Evolutionary conservation across 2,329 filamentous ascomycete species (phyloP).

Genomic region (Pyrenophora teres): DNA sequence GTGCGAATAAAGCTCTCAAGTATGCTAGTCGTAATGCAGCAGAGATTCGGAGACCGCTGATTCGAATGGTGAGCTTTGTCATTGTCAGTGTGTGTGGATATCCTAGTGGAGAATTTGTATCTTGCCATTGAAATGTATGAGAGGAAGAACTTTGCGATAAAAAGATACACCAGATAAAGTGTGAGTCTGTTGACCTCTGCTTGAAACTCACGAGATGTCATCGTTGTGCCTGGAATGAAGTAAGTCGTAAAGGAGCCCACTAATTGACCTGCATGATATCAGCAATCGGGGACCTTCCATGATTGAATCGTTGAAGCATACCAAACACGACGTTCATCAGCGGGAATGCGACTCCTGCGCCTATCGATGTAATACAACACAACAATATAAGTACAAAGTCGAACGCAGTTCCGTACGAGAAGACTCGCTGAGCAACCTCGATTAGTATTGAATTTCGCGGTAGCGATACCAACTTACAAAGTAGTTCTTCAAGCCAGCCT

Average conservation of each 20-base stretch:
- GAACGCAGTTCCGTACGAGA: slow-evolving; percentile 39
- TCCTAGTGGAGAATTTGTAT: neutral
- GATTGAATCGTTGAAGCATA: slow-evolving; percentile 14
- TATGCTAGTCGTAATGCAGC: slow-evolving; percentile 57
- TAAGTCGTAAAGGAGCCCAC: slow-evolving; percentile 64
- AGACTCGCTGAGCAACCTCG: slow-evolving; percentile 35
- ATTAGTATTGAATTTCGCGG: neutral
- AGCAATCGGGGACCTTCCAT: slow-evolving; percentile 37
- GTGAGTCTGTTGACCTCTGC: slow-evolving; percentile 50
- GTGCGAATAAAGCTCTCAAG: slow-evolving; percentile 55
- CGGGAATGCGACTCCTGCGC: slow-evolving; percentile 50
- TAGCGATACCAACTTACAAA: slow-evolving; percentile 29
- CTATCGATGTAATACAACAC: slow-evolving; percentile 40
- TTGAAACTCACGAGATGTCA: slow-evolving; percentile 56
- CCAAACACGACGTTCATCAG: slow-evolving; percentile 66
- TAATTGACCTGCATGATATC: slow-evolving; percentile 33
- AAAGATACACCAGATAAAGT: slow-evolving; percentile 42
- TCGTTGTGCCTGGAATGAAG: slow-evolving; percentile 51
- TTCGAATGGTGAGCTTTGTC: slow-evolving; percentile 53
- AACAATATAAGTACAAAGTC: slow-evolving; percentile 37
- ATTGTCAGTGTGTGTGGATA: neutral
- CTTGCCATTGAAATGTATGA: slow-evolving; percentile 43
- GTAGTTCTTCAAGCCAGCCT: slow-evolving; percentile 37
- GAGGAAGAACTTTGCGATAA: slow-evolving; percentile 43
- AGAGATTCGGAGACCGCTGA: slow-evolving; percentile 57